Evolutionary conservation across 2,329 filamentous ascomycete genomes (phyloP), one percentile per base, ranked within the genome.

Genomic region (Colletotrichum higginsianum): DNA sequence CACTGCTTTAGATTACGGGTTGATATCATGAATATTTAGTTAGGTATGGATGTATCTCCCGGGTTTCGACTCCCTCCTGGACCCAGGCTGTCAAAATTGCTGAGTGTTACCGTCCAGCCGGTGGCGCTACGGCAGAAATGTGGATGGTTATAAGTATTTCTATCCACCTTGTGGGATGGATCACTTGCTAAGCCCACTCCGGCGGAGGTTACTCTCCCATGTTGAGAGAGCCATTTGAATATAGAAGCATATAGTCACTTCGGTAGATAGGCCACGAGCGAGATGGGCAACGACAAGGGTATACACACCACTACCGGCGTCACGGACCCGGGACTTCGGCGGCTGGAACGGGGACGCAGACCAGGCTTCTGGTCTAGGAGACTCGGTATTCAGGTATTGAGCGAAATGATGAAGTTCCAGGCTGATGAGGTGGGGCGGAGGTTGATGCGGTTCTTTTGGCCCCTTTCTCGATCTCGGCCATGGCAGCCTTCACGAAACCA

Each of bases 51-150:
- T 16, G 6, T 46, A 26, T 38, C 38, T 44, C 26, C 64, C 49
- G 30, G 52, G 52, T 64, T 64, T 12, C 21, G 53, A 49, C 44
- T 57, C 38, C 58, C 46, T 23, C 13, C 18, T 40, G 50, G 21
- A 47, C 52, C 58, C 35, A 21, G 5, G 18, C 30, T 60, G 60
- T 61, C 65, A 69, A 72, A 35, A 69, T 69, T 72, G 60, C 58
- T 58, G 62, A 60, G 53, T 68, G 65, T 57, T 63, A 71, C 65
- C 65, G 26, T 71, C 58, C 42, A 52, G 38, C 26, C 58, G 64
- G 57, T 30, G 46, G 67, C 50, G 49, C 57, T 67, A 49, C 57
- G 50, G 68, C 52, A 38, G 58, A 23, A 30, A 53, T 23, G 23
- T 15, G 49, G 61, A 21, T 46, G 58, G 21, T 46, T 53, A 12